Conservation (phyloP, 164 flowering plant genomes). For the Piper betle region DNA sequence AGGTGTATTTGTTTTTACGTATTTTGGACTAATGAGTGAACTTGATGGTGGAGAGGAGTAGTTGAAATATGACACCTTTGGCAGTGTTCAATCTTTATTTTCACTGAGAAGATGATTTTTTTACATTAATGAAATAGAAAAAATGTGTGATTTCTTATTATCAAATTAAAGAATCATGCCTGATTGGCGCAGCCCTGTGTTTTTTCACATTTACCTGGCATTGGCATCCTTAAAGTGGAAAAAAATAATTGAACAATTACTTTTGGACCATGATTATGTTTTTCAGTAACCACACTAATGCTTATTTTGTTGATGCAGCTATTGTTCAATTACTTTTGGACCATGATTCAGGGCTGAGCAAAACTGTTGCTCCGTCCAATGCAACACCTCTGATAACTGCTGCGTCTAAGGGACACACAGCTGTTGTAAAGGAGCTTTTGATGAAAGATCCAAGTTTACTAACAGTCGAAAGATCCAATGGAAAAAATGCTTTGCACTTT, state of each 20-base stretch:
- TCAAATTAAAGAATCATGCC: background rate
- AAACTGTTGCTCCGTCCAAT: conserved; percentile 48
- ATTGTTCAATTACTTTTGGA: conserved; percentile 62
- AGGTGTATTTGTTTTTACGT: too few relatives aligned
- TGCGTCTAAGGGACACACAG: conserved; percentile 61
- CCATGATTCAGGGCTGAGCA: conserved; percentile 49
- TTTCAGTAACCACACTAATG: background rate
- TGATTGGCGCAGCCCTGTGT: background rate
- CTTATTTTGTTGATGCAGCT: conserved; percentile 22
- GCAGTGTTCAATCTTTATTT: background rate
- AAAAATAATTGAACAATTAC: background rate
- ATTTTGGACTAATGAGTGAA: too few relatives aligned
- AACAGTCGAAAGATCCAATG: conserved; percentile 53
- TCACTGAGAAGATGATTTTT: background rate
- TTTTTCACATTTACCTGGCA: too few relatives aligned
- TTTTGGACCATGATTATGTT: background rate
- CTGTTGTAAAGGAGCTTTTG: conserved; percentile 52
- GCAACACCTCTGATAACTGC: conserved; percentile 83
- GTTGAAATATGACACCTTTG: too few relatives aligned
- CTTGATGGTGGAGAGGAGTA: too few relatives aligned
- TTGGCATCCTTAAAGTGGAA: too few relatives aligned
- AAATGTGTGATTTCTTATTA: background rate
- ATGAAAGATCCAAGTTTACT: conserved; percentile 45
- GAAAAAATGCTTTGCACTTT: conserved; percentile 76
- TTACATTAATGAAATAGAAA: too few relatives aligned